These are phyloP conservation scores for Quercus berberidifolia DNA, from an alignment of 306 rosid genomes.

Conservation along the genomic window DNA sequence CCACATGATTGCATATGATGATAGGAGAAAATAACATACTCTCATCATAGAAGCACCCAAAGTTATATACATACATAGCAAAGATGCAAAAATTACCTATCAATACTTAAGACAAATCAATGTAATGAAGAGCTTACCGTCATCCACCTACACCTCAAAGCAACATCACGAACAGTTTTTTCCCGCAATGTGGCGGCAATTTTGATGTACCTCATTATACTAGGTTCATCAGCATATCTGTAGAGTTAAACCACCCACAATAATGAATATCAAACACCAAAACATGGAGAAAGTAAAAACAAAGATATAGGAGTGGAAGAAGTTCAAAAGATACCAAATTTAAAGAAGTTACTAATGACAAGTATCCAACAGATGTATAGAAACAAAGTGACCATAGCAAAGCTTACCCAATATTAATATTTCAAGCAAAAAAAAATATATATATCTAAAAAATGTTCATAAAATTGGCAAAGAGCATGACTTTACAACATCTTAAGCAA, in stretches of 20 bases:
- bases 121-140: conserved; percentile 59
- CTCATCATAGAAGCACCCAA: neutral
- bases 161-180: conserved; percentile 98
- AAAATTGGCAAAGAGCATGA: neutral
- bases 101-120: neutral
- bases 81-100: neutral
- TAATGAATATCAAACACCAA: conserved; percentile 20
- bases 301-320: conserved; percentile 6
- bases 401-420: neutral
- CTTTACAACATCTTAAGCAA: neutral
- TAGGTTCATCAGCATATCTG: conserved; percentile 86
- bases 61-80: neutral
- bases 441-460: neutral
- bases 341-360: neutral
- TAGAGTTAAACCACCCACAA: neutral
- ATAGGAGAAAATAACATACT: neutral
- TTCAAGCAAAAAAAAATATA: neutral
- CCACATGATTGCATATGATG: neutral
- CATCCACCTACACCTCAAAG: conserved; percentile 99
- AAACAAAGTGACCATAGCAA: neutral
- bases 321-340: neutral
- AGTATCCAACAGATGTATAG: neutral
- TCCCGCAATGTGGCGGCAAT: conserved; percentile 86
- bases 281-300: conserved; percentile 5
- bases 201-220: conserved; percentile 90